Base-by-base conservation (phyloP, 495 filamentous ascomycete species). In the Lasiosphaeria hispida region DNA sequence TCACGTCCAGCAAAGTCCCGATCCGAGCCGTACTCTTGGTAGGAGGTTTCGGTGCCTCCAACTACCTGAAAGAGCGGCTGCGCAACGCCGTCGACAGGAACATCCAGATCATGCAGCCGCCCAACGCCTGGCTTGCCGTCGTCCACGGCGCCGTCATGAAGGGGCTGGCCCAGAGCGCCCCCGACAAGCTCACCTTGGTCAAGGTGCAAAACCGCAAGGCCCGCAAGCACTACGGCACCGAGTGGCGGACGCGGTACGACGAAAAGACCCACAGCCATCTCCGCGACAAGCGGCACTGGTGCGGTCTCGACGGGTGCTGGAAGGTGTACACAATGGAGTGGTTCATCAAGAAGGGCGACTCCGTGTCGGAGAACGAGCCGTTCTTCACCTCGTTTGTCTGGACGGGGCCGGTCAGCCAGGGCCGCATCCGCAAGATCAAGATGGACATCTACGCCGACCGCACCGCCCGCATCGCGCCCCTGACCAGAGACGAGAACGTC, bases 11-110 rank as follows among this genome's bases (percentile, higher is more conserved):
- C 38, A 67, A 75, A 17, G 55, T 64, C 40, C 74, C 71, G 1
- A 71, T 74, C 10, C 69, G 78, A 60, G 80, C 83, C 2, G 83
- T 90, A 35, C 72, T 89, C n/a, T 77, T 90, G 0, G 87, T 90
- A 13, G 87, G 87, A 3, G 87, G 87, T 0, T 87, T 89, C 57
- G 87, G 87, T n/a, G 77, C 81, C 38, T 86, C 80, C 17, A 82
- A 80, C 59, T 89, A 88, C 66, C 77, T 90, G 48, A 83, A 80
- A 57, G 78, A 79, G 60, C 74, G 81, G 0, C 67, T 90, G 48
- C 72, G 66, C 6, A 67, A 71, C 13, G 68, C 76, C 14, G 64
- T 75, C 17, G 48, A 43, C 30, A 36, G 52, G 8, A 53, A 63
- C 0, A 71, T 85, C 10, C 71, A 78, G 40, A 73, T 88, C 17